Evolutionary conservation across 2,329 filamentous ascomycete genomes (phyloP), one percentile per base, ranked within the genome.

Genomic region (Septoria linicola): DNA sequence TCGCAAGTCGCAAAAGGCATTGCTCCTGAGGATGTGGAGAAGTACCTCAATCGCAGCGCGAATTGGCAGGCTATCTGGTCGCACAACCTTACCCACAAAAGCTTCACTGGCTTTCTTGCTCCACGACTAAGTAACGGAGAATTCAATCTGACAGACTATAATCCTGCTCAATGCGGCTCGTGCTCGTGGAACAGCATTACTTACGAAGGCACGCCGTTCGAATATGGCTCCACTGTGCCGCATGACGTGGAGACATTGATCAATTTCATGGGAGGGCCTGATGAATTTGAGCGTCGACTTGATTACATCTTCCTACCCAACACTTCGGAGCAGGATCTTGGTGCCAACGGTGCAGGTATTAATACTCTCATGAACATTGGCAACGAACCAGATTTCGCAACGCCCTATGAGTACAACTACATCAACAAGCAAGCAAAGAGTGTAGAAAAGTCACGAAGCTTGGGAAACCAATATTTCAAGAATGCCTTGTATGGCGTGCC

Each of bases 31-130:
- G 71, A 74, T 30, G 62, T 63, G 0, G 59, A 69, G 2, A 60
- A 70, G 16, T 74, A 73, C 37, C 57, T 73, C 10, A 68, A 66
- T 16, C 64, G 72, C 7, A 65, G 69, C 48, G 55, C 63, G 14
- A 70, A 72, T 2, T 75, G 72, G 72, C 72, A 74, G 53, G 61
- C 70, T 20, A 70, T 55, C 57, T 74, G 72, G 72, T 65, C 69
- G 21, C 59, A 68, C 3, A 62, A 69, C 25, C 64, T 70, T 2
- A 67, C 61, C 1, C 64, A 64, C 43, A 65, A 70, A 6, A 68
- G 68, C 53, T 68, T 67, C 47, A 64, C 54, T 6, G 66, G 65
- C 21, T 68, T 67, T 47, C 57, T 64, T 1, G 60, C 61, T 7
- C 65, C 66, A 10, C 49, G 62, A 7, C 45, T 66, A 6, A 54